Conservation (phyloP, 202 grass and related monocot species). For the Alloteropsis angusta region DNA sequence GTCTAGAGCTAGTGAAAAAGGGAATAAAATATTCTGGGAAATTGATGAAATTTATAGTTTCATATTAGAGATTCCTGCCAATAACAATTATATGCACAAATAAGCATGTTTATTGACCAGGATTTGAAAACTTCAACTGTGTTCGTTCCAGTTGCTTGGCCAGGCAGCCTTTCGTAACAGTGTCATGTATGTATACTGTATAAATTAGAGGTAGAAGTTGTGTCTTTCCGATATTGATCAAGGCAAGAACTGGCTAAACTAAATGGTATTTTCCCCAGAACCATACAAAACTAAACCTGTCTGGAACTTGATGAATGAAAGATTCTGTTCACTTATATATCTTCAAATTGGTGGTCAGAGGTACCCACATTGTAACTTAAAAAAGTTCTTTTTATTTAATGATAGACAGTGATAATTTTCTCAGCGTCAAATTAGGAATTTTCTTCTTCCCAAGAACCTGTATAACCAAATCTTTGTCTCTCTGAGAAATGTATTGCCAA, state of each 20-base stretch:
- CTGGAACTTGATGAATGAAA: not conserved
- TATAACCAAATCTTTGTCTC: not conserved
- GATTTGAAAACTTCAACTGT: slow-evolving; percentile 4
- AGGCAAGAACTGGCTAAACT: not conserved
- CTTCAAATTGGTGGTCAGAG: not conserved
- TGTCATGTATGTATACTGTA: not conserved
- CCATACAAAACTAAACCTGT: not conserved
- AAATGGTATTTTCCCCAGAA: not conserved
- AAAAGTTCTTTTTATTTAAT: not conserved
- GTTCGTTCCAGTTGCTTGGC: not conserved
- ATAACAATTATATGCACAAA: not conserved
- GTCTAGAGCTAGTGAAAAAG: not conserved
- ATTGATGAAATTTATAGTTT: not conserved
- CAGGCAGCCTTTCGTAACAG: not conserved
- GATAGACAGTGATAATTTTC: not conserved
- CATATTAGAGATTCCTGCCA: not conserved
- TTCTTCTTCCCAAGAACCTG: not conserved
- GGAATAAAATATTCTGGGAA: not conserved
- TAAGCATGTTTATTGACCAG: not conserved
- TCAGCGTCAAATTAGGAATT: too few relatives aligned
- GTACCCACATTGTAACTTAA: not conserved
- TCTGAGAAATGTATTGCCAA: not conserved
- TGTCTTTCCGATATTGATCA: not conserved
- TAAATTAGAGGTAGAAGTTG: not conserved
- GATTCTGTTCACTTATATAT: not conserved